Conservation (phyloP, 306 rosid genomes). For the Castanea mollissima region DNA sequence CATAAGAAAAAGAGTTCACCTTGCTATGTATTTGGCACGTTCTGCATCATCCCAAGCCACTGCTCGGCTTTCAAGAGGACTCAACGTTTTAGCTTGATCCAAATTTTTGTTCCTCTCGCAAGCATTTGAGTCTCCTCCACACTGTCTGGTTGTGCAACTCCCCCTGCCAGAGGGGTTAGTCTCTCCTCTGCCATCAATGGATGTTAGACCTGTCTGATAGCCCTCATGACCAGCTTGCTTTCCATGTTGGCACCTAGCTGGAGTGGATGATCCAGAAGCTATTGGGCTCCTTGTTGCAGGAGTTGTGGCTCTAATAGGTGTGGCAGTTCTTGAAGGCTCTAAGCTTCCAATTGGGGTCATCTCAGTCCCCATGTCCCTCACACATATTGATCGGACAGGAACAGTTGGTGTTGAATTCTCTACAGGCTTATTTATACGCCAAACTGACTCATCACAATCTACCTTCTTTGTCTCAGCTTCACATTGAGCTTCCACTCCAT, state of each 20-base stretch:
- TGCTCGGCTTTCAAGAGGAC: conserved; percentile 75
- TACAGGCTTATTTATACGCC: conserved; percentile 55
- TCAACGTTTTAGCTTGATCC: conserved; percentile 43
- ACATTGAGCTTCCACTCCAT: conserved; percentile 19
- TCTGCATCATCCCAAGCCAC: conserved; percentile 98
- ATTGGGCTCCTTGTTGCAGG: conserved; percentile 68
- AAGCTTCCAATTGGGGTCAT: conserved; percentile 96
- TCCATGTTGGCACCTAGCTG: conserved; percentile 54
- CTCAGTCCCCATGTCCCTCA: conserved; percentile 98
- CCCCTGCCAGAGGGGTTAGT: conserved; percentile 21
- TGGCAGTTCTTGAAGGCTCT: conserved; percentile 90
- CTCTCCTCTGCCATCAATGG: conserved; percentile 28
- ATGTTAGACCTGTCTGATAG: conserved; percentile 19
- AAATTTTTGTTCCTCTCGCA: conserved; percentile 42
- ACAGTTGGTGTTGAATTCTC: conserved; percentile 40
- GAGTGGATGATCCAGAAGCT: conserved; percentile 74
- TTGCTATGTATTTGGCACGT: conserved; percentile 84
- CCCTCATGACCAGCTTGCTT: conserved; percentile 33
- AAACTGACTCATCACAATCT: conserved; percentile 66
- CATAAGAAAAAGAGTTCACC: conserved; percentile 40
- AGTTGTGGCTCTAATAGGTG: conserved; percentile 84
- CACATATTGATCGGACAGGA: conserved; percentile 65
- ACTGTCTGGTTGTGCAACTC: conserved; percentile 26
- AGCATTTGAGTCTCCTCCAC: conserved; percentile 43
- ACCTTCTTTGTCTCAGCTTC: conserved; percentile 73